Evolutionary conservation across 2,329 filamentous ascomycete genomes (phyloP).

Genomic region (Ophioceras dolichostomum): DNA sequence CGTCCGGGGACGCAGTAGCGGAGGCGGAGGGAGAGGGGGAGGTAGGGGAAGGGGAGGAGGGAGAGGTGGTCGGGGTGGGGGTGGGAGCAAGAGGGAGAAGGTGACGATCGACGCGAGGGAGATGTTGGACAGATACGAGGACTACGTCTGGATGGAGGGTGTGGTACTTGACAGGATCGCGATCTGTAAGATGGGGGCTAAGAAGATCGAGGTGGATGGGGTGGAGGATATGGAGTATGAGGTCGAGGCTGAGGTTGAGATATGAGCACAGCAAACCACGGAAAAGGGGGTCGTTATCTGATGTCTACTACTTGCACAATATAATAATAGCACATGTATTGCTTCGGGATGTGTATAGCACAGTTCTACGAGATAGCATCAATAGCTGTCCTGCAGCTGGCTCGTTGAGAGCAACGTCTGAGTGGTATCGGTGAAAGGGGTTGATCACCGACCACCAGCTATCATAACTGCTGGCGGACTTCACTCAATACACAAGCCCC

Average conservation of each 20-base stretch:
- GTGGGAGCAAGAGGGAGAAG: slow-evolving; percentile 12
- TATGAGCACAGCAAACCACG: too few species aligned
- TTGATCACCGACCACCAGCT: too few species aligned
- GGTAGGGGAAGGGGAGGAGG: slow-evolving; percentile 11
- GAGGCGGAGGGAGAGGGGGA: slow-evolving; percentile 9
- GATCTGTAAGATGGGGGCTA: slow-evolving; percentile 82
- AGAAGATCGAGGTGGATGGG: slow-evolving; percentile 37
- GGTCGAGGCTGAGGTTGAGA: slow-evolving; percentile 34
- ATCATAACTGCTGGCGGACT: too few species aligned
- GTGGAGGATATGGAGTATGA: slow-evolving; percentile 42
- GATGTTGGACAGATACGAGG: slow-evolving; percentile 46
- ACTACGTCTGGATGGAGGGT: slow-evolving; percentile 58
- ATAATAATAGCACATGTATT: too few species aligned
- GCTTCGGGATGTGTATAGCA: too few species aligned
- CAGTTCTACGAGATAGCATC: too few species aligned
- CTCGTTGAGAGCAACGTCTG: too few species aligned
- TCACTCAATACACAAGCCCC: too few species aligned
- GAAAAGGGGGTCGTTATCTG: too few species aligned
- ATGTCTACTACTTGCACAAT: too few species aligned
- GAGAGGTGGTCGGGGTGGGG: slow-evolving; percentile 9
- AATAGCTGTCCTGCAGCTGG: too few species aligned
- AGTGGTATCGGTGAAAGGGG: too few species aligned
- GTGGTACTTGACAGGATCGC: slow-evolving; percentile 58
- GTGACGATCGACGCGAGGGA: slow-evolving; percentile 40
- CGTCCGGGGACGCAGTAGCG: slow-evolving; percentile 32